Evolutionary conservation across 768 basidiomycete genomes (phyloP).

Genomic region (Mycena polygramma): DNA sequence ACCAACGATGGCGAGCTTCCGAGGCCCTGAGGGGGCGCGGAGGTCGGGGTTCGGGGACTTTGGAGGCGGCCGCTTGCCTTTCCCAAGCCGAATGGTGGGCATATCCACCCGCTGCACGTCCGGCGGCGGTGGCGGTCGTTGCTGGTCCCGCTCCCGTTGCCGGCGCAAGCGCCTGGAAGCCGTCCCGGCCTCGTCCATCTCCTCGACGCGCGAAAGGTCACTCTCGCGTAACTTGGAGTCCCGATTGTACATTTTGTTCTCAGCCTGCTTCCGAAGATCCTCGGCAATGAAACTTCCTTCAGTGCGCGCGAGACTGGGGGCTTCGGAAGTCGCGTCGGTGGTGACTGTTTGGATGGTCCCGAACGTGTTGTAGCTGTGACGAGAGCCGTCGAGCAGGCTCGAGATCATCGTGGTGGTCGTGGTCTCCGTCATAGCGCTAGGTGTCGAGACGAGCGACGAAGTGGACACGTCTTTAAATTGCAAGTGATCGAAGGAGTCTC

Average conservation of each 20-base stretch:
- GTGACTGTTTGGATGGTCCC: constrained; percentile 87
- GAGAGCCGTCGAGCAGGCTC: constrained; percentile 70
- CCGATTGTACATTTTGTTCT: constrained; percentile 50
- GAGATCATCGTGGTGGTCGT: constrained; percentile 66
- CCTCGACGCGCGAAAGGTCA: constrained; percentile 38
- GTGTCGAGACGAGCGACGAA: constrained; percentile 62
- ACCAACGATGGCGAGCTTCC: constrained; percentile 70
- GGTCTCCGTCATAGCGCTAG: constrained; percentile 71
- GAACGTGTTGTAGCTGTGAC: constrained; percentile 69
- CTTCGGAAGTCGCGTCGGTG: constrained; percentile 85
- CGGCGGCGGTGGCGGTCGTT: constrained; percentile 24
- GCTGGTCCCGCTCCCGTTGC: constrained; percentile 34
- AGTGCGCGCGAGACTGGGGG: constrained; percentile 73
- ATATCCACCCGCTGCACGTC: constrained; percentile 45
- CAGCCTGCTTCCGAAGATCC: constrained; percentile 58
- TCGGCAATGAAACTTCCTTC: constrained; percentile 73
- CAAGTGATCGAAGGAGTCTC: constrained; percentile 53
- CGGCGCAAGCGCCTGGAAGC: constrained; percentile 41
- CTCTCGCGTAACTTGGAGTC: constrained; percentile 76
- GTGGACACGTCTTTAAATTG: too few relatives aligned
- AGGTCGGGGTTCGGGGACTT: constrained; percentile 43
- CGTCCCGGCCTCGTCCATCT: constrained; percentile 41
- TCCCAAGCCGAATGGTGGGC: constrained; percentile 70
- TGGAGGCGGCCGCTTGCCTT: constrained; percentile 76
- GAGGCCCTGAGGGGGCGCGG: constrained; percentile 46